These are phyloP conservation scores for Fremontodendron californicum DNA, from an alignment of 345 rosid genomes.

Conservation along the genomic window DNA sequence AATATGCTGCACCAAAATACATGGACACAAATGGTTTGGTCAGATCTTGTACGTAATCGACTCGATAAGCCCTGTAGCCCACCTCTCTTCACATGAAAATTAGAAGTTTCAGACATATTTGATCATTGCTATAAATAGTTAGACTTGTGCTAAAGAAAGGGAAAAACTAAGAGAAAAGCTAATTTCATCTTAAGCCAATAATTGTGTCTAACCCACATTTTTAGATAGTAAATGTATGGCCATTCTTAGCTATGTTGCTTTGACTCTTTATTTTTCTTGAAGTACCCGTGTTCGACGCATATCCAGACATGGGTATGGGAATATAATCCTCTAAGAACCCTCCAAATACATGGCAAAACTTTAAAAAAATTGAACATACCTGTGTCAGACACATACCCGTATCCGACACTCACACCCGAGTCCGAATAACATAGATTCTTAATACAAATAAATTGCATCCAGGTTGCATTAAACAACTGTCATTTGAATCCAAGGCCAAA, in stretches of 20 bases:
- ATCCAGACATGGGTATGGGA: no score
- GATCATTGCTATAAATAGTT: neutral
- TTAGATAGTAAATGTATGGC: neutral
- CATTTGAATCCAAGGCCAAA: neutral
- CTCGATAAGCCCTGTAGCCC: conserved; percentile 76
- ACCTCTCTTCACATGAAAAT: conserved; percentile 49
- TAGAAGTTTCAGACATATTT: conserved; percentile 9
- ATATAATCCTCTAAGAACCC: no score
- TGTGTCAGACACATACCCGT: no score
- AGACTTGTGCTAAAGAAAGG: neutral
- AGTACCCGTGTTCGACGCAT: no score
- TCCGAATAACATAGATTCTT: no score
- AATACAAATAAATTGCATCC: neutral
- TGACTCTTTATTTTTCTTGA: no score
- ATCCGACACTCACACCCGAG: no score
- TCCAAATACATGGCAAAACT: no score
- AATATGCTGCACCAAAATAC: conserved; percentile 86
- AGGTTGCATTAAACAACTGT: neutral
- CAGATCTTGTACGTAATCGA: conserved; percentile 63
- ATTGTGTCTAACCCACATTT: neutral
- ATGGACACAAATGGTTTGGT: conserved; percentile 78
- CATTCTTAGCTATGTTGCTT: no score
- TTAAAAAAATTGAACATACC: no score
- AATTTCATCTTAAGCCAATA: neutral
- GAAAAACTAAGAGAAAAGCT: neutral